phyloP scores from a whole-genome alignment of 225 moss, liverwort and hornwort genomes.

The Climacium dendroides region DNA sequence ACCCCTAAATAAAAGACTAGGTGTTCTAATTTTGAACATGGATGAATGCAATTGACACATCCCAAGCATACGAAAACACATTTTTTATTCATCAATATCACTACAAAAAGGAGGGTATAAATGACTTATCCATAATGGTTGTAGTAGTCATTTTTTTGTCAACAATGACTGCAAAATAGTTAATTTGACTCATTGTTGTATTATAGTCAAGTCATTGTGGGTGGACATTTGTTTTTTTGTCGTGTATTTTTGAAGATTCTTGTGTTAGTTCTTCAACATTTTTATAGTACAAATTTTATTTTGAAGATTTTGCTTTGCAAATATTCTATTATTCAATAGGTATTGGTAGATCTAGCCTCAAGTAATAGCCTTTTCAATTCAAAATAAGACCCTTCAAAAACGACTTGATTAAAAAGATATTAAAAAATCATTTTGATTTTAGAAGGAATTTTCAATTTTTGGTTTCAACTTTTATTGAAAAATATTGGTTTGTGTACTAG shows the following conservation, averaged over 20 bases:
- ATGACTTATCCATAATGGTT: too few species aligned
- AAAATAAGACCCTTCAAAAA: too few species aligned
- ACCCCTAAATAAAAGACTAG: fast-evolving
- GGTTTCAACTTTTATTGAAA: not conserved
- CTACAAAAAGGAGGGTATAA: too few species aligned
- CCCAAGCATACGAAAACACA: fast-evolving
- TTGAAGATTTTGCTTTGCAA: not conserved
- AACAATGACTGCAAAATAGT: too few species aligned
- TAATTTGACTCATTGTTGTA: too few species aligned
- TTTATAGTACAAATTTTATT: not conserved
- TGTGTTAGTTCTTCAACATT: fast-evolving
- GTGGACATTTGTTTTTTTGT: too few species aligned
- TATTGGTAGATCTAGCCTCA: too few species aligned
- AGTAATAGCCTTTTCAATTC: too few species aligned
- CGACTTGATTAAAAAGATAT: not conserved
- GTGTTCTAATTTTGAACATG: not conserved
- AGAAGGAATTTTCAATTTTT: too few species aligned
- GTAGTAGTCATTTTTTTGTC: too few species aligned
- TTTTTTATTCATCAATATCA: not conserved
- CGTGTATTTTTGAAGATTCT: not conserved
- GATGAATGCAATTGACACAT: not conserved
- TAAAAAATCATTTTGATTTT: too few species aligned
- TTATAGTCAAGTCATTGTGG: too few species aligned
- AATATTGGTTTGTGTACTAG: not conserved
- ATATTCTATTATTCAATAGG: not conserved